phyloP scores from a whole-genome alignment of 192 early-diverging fungal genomes.

The Coemansia sp. region DNA sequence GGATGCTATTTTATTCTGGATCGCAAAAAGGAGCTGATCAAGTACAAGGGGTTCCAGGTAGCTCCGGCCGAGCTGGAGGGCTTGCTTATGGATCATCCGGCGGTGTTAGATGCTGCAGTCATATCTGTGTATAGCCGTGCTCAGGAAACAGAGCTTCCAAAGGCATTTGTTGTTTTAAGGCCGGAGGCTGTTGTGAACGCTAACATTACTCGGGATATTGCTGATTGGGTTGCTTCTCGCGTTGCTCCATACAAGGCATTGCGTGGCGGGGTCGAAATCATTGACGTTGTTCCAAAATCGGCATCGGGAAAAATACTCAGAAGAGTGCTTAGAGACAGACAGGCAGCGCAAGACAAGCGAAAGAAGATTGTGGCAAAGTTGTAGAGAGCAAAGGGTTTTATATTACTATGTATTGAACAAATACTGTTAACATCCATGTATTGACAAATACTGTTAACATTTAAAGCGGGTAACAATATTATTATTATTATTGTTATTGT shows the following conservation, averaged over 20 bases:
- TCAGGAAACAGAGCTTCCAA: slow-evolving; percentile 73
- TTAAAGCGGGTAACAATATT: no score
- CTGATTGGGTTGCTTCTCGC: slow-evolving; percentile 59
- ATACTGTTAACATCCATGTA: no score
- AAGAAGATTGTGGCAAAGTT: slow-evolving; percentile 5
- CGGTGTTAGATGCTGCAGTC: slow-evolving; percentile 68
- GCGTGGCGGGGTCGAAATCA: slow-evolving; percentile 79
- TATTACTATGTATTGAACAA: no score
- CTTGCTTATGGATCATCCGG: slow-evolving; percentile 66
- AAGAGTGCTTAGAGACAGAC: slow-evolving; percentile 57
- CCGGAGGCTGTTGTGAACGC: slow-evolving; percentile 32
- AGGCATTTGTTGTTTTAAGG: slow-evolving; percentile 76
- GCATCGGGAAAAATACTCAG: slow-evolving; percentile 85
- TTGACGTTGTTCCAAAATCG: slow-evolving; percentile 73
- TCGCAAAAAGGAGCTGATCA: slow-evolving; percentile 90
- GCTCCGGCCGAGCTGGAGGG: slow-evolving; percentile 90
- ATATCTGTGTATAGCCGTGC: slow-evolving; percentile 62
- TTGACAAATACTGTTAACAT: not conserved
- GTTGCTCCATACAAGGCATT: slow-evolving; percentile 78
- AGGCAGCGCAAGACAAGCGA: slow-evolving; percentile 12
- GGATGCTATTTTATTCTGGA: slow-evolving; percentile 67
- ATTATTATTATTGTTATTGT: not conserved
- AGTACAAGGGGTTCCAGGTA: slow-evolving; percentile 86
- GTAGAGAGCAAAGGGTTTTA: not conserved
- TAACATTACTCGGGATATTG: slow-evolving; percentile 33